phyloP scores from a whole-genome alignment of 2,329 filamentous ascomycete species.

The Gaeumannomyces tritici region DNA sequence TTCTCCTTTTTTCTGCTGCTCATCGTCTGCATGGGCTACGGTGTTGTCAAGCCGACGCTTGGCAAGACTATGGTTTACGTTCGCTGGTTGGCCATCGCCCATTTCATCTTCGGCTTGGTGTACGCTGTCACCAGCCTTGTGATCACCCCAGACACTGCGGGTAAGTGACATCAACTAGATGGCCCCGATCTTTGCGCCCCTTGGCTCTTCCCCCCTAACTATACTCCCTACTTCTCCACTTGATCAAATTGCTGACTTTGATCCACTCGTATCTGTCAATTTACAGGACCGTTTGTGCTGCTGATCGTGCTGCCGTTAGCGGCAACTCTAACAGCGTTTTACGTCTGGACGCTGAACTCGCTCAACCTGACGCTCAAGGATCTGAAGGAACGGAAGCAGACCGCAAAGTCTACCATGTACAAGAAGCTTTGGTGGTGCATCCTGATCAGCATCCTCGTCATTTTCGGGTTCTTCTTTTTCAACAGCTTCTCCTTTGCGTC shows the following conservation, averaged over 20 bases:
- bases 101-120: slow-evolving; percentile 90
- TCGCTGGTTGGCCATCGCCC: slow-evolving; percentile 78
- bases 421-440: slow-evolving; percentile 99
- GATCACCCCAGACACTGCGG: slow-evolving; percentile 77
- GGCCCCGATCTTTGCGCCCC: not conserved
- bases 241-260: not conserved
- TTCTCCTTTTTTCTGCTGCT: slow-evolving; percentile 97
- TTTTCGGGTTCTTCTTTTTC: slow-evolving; percentile 98
- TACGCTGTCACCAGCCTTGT: slow-evolving; percentile 86
- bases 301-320: slow-evolving; percentile 89
- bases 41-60: slow-evolving; percentile 88
- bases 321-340: slow-evolving; percentile 88
- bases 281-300: slow-evolving; percentile 72
- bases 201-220: not conserved
- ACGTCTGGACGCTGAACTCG: slow-evolving; percentile 97
- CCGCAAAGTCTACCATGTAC: slow-evolving; percentile 91
- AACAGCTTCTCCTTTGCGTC: slow-evolving; percentile 94
- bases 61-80: slow-evolving; percentile 93
- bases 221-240: not conserved
- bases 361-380: slow-evolving; percentile 94
- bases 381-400: slow-evolving; percentile 86
- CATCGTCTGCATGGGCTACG: slow-evolving; percentile 99
- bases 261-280: slow-evolving; percentile 7
- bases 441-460: slow-evolving; percentile 81
- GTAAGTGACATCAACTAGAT: slow-evolving; percentile 25